A percentile compares a stretch with the other conserved stretches of the same genome.
Conservation (phyloP, 2,329 filamentous ascomycete genomes). For the Hortaea werneckii region DNA sequence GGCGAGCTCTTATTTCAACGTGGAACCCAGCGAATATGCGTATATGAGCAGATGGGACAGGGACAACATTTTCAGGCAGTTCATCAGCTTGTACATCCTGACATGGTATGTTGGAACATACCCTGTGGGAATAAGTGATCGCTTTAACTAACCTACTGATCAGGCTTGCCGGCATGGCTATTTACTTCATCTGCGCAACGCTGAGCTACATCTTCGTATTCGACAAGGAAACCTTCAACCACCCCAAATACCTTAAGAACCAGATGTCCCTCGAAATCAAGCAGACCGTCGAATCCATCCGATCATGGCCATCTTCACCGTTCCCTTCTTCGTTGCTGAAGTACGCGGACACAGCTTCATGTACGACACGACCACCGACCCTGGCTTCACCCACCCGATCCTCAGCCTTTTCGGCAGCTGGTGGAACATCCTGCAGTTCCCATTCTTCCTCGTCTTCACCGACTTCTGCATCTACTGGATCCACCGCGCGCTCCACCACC, state of each 20-base stretch:
- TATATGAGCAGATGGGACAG: constrained; percentile 69
- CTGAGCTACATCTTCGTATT: constrained; percentile 84
- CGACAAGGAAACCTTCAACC: constrained; percentile 77
- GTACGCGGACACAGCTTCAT: constrained; percentile 77
- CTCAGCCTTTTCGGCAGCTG: constrained; percentile 33
- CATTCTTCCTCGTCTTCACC: constrained; percentile 78
- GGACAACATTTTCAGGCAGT: constrained; percentile 68
- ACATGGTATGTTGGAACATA: constrained; percentile 56
- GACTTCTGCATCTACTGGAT: constrained; percentile 89
- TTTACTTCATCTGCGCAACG: constrained; percentile 77
- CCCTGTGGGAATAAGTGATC: too few relatives aligned
- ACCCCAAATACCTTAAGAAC: constrained; percentile 92
- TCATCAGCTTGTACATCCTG: constrained; percentile 66
- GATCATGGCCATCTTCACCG: constrained; percentile 70
- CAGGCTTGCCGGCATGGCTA: constrained; percentile 73
- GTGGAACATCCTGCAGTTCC: constrained; percentile 71
- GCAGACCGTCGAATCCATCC: constrained; percentile 71
- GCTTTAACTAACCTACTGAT: too few relatives aligned
- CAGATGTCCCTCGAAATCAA: constrained; percentile 78
- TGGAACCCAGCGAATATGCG: constrained; percentile 64
- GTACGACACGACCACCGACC: constrained; percentile 53
- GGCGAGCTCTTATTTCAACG: constrained; percentile 56
- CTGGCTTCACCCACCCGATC: constrained; percentile 20
- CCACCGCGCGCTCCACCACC: constrained; percentile 76
- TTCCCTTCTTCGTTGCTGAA: constrained; percentile 71